Percentiles rank a stretch among this genome's conserved stretches.
These are phyloP conservation scores for Knoxia roxburghii DNA, from an alignment of 257 asterid genomes.

Conservation along the genomic window DNA sequence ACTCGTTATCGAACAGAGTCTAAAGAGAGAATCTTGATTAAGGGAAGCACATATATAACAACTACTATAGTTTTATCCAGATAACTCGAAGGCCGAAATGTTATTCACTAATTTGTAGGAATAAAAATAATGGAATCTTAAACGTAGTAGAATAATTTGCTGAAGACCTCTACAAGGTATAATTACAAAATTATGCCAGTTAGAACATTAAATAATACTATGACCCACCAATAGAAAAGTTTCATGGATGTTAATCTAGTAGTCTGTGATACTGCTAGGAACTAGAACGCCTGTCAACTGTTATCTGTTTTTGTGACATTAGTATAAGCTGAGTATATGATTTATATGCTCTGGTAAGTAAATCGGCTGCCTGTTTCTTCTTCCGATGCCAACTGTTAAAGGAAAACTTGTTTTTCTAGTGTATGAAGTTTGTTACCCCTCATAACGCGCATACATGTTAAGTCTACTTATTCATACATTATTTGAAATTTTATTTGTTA, in stretches of 20 bases:
- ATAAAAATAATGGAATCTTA: background rate
- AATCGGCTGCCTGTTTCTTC: background rate
- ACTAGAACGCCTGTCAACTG: background rate
- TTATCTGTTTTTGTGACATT: background rate
- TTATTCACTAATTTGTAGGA: background rate
- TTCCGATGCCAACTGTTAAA: background rate
- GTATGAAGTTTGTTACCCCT: background rate
- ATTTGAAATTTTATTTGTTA: background rate
- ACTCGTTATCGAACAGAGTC: background rate
- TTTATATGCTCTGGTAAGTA: background rate
- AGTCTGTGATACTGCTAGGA: background rate
- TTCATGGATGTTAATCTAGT: background rate
- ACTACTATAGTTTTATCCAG: background rate
- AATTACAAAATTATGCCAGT: background rate
- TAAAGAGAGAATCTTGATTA: background rate
- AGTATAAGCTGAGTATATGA: background rate
- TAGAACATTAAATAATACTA: background rate
- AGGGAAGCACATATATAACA: background rate
- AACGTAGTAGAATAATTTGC: no score
- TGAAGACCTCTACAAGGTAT: background rate
- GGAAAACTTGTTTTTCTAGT: background rate
- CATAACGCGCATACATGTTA: background rate
- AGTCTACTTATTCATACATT: slow-evolving; percentile 1
- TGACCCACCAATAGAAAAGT: background rate
- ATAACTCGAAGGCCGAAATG: background rate